These are phyloP conservation scores for Coffea canephora DNA, from an alignment of 257 asterid species.

Conservation along the genomic window DNA sequence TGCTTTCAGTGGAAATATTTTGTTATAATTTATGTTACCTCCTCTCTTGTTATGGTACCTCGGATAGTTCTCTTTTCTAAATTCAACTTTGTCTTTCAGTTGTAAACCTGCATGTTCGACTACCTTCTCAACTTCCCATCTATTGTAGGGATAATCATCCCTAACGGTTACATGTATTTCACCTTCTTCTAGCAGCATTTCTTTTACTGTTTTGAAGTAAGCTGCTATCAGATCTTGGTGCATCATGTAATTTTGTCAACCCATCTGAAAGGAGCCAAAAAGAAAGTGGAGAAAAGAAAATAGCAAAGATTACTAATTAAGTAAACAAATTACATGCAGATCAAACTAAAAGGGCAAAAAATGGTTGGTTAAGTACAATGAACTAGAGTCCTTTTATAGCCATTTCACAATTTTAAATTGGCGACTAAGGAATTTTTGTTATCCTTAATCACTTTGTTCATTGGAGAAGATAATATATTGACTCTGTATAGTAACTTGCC, in stretches of 20 bases:
- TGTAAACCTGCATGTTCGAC: neutral
- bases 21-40: neutral
- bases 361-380: no score
- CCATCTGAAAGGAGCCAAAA: neutral
- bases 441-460: neutral
- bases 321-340: neutral
- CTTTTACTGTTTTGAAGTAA: slow-evolving; percentile 12
- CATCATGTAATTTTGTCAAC: neutral
- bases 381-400: no score
- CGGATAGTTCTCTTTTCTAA: slow-evolving; percentile 10
- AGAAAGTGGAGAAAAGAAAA: neutral
- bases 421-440: neutral
- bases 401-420: neutral
- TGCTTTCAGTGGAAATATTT: neutral
- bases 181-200: slow-evolving; percentile 13
- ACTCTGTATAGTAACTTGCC: no score
- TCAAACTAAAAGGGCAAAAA: neutral
- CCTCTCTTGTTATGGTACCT: slow-evolving; percentile 26
- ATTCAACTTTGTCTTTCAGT: slow-evolving; percentile 14
- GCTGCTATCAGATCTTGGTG: slow-evolving; percentile 13
- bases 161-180: slow-evolving; percentile 19
- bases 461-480: no score
- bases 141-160: slow-evolving; percentile 14
- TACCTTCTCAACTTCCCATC: slow-evolving; percentile 12
- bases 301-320: neutral